Base-by-base conservation (phyloP, 2,329 filamentous ascomycete genomes). In the Alternaria rosae region DNA sequence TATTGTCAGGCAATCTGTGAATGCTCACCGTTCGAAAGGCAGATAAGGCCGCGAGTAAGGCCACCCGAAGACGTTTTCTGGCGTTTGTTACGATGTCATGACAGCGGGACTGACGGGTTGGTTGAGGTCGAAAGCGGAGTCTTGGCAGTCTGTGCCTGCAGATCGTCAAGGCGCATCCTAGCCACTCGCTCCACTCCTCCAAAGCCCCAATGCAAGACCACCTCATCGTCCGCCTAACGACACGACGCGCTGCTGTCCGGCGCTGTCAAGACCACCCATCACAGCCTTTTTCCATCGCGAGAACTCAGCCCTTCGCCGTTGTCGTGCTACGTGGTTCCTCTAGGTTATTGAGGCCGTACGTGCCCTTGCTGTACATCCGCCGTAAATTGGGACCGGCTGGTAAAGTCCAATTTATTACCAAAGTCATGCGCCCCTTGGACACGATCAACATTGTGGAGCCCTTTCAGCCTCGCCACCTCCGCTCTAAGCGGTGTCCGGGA, bases 81-180 rank as follows among this genome's bases (percentile, higher is more conserved):
- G 35, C 13, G 57, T 54, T 59, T 21, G 55, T 25, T 47, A 15
- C 20, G 17, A 41, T 12, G 51, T 47, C 41, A 38, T 54, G 51
- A 30, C 11, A 26, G 42, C 41, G 21, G 42, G 50, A 20, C 56
- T 43, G 28, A 66, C 56, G 62, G 63, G 69, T 38, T 68, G 69
- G 63, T 61, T 62, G 54, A 54, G 54, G 55, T 55, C 60, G 35
- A 62, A 57, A 50, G 44, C 48, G 59, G 57, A 30, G 38, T 45
- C 65, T 67, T 69, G 60, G 71, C 67, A 30, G 38, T 57, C 68
- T 71, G 71, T 65, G 59, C 65, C 57, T 66, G 70, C 68, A 74
- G 64, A 70, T 71, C 55, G 54, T 62, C 56, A 42, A 32, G 61
- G 11, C 50, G 30, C 51, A 38, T 59, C 54, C 58, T 58, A 57